A percentile compares a stretch with the other conserved stretches of the same genome.
Evolutionary conservation across 345 rosid species (phyloP).

Genomic region (Moringa oleifera): DNA sequence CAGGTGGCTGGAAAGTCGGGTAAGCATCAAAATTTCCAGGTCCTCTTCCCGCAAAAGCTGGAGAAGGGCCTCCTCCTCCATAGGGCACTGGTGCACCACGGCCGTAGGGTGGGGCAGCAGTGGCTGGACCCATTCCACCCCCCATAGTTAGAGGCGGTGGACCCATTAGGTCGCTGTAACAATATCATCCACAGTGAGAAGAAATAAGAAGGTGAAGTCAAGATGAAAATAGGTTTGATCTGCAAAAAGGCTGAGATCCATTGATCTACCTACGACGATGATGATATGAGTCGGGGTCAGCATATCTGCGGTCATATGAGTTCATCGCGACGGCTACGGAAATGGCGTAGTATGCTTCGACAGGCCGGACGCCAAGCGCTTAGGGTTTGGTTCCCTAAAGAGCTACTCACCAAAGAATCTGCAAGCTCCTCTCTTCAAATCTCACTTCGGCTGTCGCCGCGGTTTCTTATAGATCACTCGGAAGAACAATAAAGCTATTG

Average conservation of each 20-base stretch:
- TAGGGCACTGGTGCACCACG: conserved; percentile 34
- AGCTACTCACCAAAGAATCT: no score
- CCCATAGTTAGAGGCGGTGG: conserved; percentile 19
- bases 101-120: conserved; percentile 30
- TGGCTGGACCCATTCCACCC: conserved; percentile 22
- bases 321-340: conserved; percentile 30
- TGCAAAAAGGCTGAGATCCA: not conserved
- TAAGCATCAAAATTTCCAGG: conserved; percentile 30
- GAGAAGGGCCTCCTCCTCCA: conserved; percentile 28
- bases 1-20: conserved; percentile 55
- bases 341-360: not conserved
- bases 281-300: conserved; percentile 82
- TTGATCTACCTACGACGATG: conserved; percentile 65
- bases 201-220: not conserved
- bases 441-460: no score
- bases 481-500: no score
- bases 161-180: conserved; percentile 46
- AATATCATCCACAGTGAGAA: not conserved
- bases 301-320: conserved; percentile 58
- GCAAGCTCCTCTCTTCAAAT: no score
- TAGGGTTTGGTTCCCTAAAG: not conserved
- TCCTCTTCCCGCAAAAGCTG: conserved; percentile 29
- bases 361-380: no score
- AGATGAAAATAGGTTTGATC: not conserved
- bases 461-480: no score